Base-by-base conservation (phyloP, 441 rosid species). In the Gossypium davidsonii region DNA sequence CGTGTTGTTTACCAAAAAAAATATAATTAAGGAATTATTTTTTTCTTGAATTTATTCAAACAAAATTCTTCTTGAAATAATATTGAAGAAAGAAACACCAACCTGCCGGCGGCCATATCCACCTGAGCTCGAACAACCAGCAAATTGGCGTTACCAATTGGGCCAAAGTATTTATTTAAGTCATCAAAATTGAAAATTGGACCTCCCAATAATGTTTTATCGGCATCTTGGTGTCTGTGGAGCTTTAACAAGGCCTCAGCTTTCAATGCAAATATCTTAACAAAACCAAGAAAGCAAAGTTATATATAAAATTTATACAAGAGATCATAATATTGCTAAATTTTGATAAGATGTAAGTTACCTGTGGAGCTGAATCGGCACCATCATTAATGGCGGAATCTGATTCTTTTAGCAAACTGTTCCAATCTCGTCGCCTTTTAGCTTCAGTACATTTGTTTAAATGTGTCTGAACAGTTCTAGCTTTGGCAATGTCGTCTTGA, bases 351-450 rank as follows among this genome's bases (percentile, higher is more conserved):
- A 31, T 39, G 25, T 34, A 44, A 46, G 31, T 59, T 31, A 87
- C 98, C 78, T 84, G 97, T 14, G 91, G 91, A 0, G 97, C 98
- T 55, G 98, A 91, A 87, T 91, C 98, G 59, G 96, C 94, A 58
- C 97, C 96, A 0, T 81, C 76, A 12, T 85, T 70, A 21, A 94
- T 88, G 18, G 97, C 85, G 4, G 79, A 75, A 10, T 56, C 55
- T 1, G 98, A 82, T 76, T 86, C 93, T 65, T 80, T 83, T 10
- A 91, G 70, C 60, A 92, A 76, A 48, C 85, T 73, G 73, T 86
- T 89, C 99, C 99, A 94, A 74, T 92, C 98, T 75, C 97, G 51
- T 3, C 71, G 42, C 71, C 83, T 86, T 73, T 85, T 86, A 14
- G 91, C 91, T 52, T 92, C 98, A 0, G 91, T 85, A 76, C 98